A percentile compares a stretch with the other conserved stretches of the same genome.
phyloP scores from a whole-genome alignment of 2,329 filamentous ascomycete genomes.

The Curvularia hawaiiensis region DNA sequence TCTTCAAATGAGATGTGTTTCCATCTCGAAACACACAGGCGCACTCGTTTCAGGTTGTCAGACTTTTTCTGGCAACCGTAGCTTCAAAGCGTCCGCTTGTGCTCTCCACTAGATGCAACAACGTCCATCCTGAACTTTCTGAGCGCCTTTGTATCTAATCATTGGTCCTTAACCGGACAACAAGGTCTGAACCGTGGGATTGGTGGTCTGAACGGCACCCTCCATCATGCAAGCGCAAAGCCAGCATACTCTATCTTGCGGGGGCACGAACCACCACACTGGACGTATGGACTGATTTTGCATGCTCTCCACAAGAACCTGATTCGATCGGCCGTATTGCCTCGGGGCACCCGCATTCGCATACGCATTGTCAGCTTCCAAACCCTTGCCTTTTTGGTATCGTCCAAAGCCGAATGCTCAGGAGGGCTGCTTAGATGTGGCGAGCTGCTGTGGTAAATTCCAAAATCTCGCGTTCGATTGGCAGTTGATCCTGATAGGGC shows the following conservation, averaged over 20 bases:
- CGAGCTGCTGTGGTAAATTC: conserved; percentile 12
- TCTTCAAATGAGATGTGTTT: conserved; percentile 2
- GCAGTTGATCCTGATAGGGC: conserved; percentile 5
- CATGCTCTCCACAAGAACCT: conserved; percentile 17
- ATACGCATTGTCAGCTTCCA: background rate
- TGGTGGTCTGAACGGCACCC: background rate
- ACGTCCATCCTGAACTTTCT: background rate
- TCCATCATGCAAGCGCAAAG: conserved; percentile 2
- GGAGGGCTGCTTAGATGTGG: conserved; percentile 9
- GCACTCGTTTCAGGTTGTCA: conserved; percentile 1
- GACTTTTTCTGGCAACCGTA: background rate
- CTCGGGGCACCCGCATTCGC: conserved; percentile 3
- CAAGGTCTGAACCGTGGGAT: conserved; percentile 8
- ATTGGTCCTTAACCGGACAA: conserved; percentile 3
- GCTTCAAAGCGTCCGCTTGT: background rate
- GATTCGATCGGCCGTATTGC: conserved; percentile 11
- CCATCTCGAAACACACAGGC: background rate
- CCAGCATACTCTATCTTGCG: conserved; percentile 2
- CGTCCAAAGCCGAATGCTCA: conserved; percentile 10
- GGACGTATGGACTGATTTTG: conserved; percentile 8
- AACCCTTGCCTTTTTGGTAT: background rate
- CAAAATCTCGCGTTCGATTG: conserved; percentile 14
- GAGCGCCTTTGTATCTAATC: conserved; percentile 1
- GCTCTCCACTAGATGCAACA: background rate
- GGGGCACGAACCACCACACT: conserved; percentile 4